Conservation (phyloP, 139 green algal genomes). For the Picochlorum sp. region DNA sequence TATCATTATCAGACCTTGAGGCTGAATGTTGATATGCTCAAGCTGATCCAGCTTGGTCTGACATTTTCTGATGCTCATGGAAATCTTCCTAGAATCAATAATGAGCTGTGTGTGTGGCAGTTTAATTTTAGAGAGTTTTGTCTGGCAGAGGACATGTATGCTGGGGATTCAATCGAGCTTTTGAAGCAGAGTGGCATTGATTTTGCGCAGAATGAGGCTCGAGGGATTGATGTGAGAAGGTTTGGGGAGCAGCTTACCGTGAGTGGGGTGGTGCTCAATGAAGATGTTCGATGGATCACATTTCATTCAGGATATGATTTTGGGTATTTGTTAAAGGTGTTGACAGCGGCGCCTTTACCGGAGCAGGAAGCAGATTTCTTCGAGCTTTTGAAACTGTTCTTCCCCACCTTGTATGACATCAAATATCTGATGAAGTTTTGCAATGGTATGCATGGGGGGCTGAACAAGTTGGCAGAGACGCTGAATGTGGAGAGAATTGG, state of each 20-base stretch:
- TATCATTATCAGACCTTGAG: conserved; percentile 92
- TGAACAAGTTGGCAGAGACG: conserved; percentile 94
- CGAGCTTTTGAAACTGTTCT: conserved; percentile 85
- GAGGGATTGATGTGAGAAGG: conserved; percentile 83
- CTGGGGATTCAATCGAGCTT: conserved; percentile 94
- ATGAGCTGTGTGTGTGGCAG: conserved; percentile 93
- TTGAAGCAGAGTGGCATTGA: conserved; percentile 94
- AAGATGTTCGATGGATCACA: conserved; percentile 82
- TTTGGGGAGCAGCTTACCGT: conserved; percentile 97
- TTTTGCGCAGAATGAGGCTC: conserved; percentile 77
- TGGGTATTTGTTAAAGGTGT: conserved; percentile 95
- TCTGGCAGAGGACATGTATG: conserved; percentile 91
- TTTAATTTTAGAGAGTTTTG: conserved; percentile 99
- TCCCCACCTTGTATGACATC: conserved; percentile 96
- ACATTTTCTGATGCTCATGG: conserved; percentile 91
- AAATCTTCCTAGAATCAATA: conserved; percentile 71
- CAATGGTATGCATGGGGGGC: conserved; percentile 90
- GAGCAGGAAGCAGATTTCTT: conserved; percentile 88
- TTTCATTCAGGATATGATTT: conserved; percentile 97
- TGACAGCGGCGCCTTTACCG: conserved; percentile 85
- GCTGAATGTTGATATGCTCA: conserved; percentile 98
- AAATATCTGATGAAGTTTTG: conserved; percentile 98
- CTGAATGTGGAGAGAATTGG: conserved; percentile 93
- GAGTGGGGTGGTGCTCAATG: conserved; percentile 92
- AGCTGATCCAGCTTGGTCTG: conserved; percentile 98